These are phyloP conservation scores for Naumovozyma castellii DNA, from an alignment of 805 yeast species.

Conservation along the genomic window DNA sequence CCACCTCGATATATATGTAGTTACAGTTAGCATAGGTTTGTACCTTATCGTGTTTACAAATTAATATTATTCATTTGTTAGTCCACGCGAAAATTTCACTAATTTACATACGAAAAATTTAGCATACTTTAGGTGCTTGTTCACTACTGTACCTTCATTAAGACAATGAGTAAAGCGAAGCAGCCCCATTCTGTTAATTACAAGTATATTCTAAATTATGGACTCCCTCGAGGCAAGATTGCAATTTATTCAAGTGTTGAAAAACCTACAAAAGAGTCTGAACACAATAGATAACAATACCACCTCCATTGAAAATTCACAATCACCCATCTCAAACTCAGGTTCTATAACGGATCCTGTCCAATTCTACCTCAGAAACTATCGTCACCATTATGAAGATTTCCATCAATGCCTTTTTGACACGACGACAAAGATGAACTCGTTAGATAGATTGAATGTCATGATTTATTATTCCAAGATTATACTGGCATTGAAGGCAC, in stretches of 20 bases:
- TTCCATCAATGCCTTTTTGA: slow-evolving; percentile 29
- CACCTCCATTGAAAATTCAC: slow-evolving; percentile 37
- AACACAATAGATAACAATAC: not conserved
- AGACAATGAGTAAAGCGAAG: too few relatives aligned
- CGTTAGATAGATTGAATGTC: slow-evolving; percentile 24
- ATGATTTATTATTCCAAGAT: slow-evolving; percentile 13
- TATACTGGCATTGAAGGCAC: not conserved
- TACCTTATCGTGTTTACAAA: too few relatives aligned
- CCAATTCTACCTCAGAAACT: slow-evolving; percentile 22
- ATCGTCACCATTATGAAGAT: slow-evolving; percentile 26
- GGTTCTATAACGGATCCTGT: slow-evolving; percentile 16
- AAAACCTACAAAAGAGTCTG: slow-evolving; percentile 48
- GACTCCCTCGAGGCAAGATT: slow-evolving; percentile 83
- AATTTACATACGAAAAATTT: too few relatives aligned
- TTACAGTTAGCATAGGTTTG: too few relatives aligned
- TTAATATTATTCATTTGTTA: too few relatives aligned
- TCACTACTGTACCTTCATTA: too few relatives aligned
- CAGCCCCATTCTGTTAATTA: too few relatives aligned
- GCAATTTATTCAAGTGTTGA: slow-evolving; percentile 59
- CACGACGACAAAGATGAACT: slow-evolving; percentile 22
- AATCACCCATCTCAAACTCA: not conserved
- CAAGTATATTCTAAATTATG: too few relatives aligned
- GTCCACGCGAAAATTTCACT: too few relatives aligned
- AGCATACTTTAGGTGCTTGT: too few relatives aligned
- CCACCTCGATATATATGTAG: not conserved